Evolutionary conservation across 768 basidiomycete species (phyloP), one percentile per base, ranked within the genome.

Genomic region (Podaxis pistillaris): DNA sequence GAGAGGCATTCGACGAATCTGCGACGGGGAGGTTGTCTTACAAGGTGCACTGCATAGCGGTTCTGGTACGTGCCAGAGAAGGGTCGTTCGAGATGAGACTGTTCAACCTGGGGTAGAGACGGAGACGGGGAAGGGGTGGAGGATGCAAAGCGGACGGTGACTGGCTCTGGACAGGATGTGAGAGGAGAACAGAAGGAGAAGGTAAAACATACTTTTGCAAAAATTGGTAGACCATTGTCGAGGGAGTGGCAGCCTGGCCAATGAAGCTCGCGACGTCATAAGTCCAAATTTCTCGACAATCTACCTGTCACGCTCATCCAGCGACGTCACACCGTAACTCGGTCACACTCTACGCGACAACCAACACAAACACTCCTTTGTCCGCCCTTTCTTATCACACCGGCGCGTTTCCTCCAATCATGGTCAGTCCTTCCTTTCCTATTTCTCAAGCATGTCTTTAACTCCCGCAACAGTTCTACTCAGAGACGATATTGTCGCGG

Each of bases 401-500:
- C 8, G n/a, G 54, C 59, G 59, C 59, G 59, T 33, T 51, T 40
- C 49, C 12, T 38, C 33, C 37, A 46, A 28, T 17, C 17, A 66
- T 66, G 65, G 65, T 62, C 28, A n/a, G 65, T 52, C 30, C 28
- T n/a, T 19, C 40, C 30, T 9, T 46, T 30, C 37, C 15, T 40
- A 13, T 22, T 19, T 54, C n/a, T 13, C n/a, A 36, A 50, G 30
- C 30, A 50, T 13, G 4, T 11, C 19, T 22, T 41, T 6, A 26
- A 12, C 38, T 2, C 12, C 22, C 22, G 41, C n/a, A 26, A 22
- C 38, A 93, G 93, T 95, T 95, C 74, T 96, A 93, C 73, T 94
- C 94, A 55, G 94, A 97, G 73, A 89, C 93, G 38, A 94, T 98
- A 75, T 83, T 97, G 67, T 93, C 94, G 51, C 90, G 94, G 68